Evolutionary conservation across 2,329 filamentous ascomycete species (phyloP).

Genomic region (Colletotrichum neosansevieriae): DNA sequence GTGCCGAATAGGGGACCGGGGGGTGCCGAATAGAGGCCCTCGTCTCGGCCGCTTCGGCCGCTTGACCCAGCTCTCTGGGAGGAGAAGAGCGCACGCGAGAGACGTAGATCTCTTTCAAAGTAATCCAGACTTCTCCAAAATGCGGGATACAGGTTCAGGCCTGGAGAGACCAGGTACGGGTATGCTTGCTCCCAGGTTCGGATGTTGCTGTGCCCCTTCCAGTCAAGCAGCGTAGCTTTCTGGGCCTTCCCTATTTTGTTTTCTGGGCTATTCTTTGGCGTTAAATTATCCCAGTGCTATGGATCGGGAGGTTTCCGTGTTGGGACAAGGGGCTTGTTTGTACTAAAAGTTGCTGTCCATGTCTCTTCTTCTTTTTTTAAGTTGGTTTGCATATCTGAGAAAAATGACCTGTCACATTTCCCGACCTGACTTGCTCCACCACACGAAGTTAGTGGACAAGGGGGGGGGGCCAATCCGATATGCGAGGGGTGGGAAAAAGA

Average conservation of each 20-base stretch:
- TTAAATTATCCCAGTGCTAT: constrained; percentile 30
- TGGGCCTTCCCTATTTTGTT: constrained; percentile 18
- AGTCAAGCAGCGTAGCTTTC: constrained; percentile 28
- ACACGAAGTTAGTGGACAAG: constrained; percentile 9
- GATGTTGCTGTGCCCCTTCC: constrained; percentile 14
- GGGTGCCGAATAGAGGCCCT: no score
- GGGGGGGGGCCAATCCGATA: not conserved
- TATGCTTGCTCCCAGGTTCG: constrained; percentile 19
- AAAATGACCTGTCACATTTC: no score
- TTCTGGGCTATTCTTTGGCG: constrained; percentile 1
- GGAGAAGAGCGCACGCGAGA: constrained; percentile 17
- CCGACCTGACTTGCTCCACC: constrained; percentile 12
- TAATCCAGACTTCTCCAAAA: not conserved
- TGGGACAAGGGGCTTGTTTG: constrained; percentile 18
- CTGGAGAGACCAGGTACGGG: not conserved
- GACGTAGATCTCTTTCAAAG: constrained; percentile 24
- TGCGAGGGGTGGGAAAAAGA: constrained; percentile 24
- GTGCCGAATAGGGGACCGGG: no score
- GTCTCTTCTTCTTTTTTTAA: constrained; percentile 6
- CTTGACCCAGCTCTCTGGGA: constrained; percentile 21
- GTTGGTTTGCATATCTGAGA: constrained; percentile 13
- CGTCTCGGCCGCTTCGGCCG: no score
- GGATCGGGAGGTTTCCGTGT: constrained; percentile 12
- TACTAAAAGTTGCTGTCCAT: constrained; percentile 4
- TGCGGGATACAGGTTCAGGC: constrained; percentile 2